Percentiles rank a stretch among this genome's conserved stretches.
Evolutionary conservation across 1,139 yeast species (phyloP).

Genomic region (Geotrichum restrictum): DNA sequence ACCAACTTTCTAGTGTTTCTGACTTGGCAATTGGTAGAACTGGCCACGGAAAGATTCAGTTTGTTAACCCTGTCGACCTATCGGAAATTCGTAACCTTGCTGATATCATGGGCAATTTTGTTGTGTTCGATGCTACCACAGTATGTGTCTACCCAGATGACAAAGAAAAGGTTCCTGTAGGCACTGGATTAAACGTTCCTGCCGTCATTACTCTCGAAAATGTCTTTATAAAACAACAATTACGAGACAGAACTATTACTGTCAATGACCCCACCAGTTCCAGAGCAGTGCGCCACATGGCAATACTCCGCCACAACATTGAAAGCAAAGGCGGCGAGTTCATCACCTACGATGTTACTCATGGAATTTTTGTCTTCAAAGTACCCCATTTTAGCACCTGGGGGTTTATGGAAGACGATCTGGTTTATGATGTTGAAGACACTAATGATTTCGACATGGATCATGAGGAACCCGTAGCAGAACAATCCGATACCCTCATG

Average conservation of each 20-base stretch:
- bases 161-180: slow-evolving; percentile 55
- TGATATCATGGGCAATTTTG: slow-evolving; percentile 53
- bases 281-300: slow-evolving; percentile 47
- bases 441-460: slow-evolving; percentile 19
- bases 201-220: slow-evolving; percentile 76
- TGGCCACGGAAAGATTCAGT: slow-evolving; percentile 72
- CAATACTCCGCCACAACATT: slow-evolving; percentile 43
- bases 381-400: slow-evolving; percentile 92
- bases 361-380: slow-evolving; percentile 74
- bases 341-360: slow-evolving; percentile 70
- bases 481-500: not conserved
- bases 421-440: slow-evolving; percentile 49
- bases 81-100: slow-evolving; percentile 47
- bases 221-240: slow-evolving; percentile 36
- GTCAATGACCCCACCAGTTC: slow-evolving; percentile 44
- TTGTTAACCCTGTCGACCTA: slow-evolving; percentile 68
- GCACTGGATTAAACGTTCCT: slow-evolving; percentile 76
- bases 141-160: slow-evolving; percentile 67
- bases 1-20: slow-evolving; percentile 55
- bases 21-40: slow-evolving; percentile 73
- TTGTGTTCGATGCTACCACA: slow-evolving; percentile 53
- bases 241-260: slow-evolving; percentile 27
- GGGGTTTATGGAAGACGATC: slow-evolving; percentile 77
- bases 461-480: not conserved
- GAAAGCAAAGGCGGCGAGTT: slow-evolving; percentile 67